phyloP scores from a whole-genome alignment of 148 eudicot species.

The Chenopodium formosanum region DNA sequence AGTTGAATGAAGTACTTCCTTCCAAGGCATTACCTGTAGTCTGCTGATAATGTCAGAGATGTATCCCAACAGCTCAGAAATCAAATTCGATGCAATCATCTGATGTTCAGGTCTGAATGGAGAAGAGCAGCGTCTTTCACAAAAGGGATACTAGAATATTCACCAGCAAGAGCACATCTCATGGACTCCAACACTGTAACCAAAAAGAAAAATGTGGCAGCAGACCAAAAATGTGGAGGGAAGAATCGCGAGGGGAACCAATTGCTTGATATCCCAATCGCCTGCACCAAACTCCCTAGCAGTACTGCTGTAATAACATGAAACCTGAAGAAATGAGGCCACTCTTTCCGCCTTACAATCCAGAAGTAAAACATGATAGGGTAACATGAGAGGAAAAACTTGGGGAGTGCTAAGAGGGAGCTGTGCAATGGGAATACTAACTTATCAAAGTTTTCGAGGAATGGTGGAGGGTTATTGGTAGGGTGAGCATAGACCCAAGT shows the following conservation, averaged over 20 bases:
- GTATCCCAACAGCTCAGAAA: not conserved
- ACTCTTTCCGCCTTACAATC: slow-evolving; percentile 65
- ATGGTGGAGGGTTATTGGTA: slow-evolving; percentile 58
- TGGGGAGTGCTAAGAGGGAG: slow-evolving; percentile 52
- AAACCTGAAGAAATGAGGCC: slow-evolving; percentile 83
- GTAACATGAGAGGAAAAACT: slow-evolving; percentile 55
- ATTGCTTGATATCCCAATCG: slow-evolving; percentile 52
- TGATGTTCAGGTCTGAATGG: slow-evolving; percentile 34
- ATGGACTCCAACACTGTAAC: slow-evolving; percentile 57
- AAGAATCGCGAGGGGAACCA: slow-evolving; percentile 63
- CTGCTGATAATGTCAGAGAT: too few relatives aligned
- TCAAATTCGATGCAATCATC: slow-evolving; percentile 13
- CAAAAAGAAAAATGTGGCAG: slow-evolving; percentile 47
- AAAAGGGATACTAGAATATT: slow-evolving; percentile 69
- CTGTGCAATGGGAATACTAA: slow-evolving; percentile 52
- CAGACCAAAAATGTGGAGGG: slow-evolving; percentile 74
- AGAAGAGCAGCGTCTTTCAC: slow-evolving; percentile 77
- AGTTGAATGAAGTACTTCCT: not conserved
- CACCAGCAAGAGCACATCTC: slow-evolving; percentile 60
- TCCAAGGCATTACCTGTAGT: not conserved
- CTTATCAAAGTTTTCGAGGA: slow-evolving; percentile 61
- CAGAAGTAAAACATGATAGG: slow-evolving; percentile 54
- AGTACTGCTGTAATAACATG: slow-evolving; percentile 73
- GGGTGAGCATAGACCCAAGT: slow-evolving; percentile 77
- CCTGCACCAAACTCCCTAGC: slow-evolving; percentile 60